These are phyloP conservation scores for Xerocomellus chrysenteron DNA, from an alignment of 768 basidiomycete species.

Conservation along the genomic window DNA sequence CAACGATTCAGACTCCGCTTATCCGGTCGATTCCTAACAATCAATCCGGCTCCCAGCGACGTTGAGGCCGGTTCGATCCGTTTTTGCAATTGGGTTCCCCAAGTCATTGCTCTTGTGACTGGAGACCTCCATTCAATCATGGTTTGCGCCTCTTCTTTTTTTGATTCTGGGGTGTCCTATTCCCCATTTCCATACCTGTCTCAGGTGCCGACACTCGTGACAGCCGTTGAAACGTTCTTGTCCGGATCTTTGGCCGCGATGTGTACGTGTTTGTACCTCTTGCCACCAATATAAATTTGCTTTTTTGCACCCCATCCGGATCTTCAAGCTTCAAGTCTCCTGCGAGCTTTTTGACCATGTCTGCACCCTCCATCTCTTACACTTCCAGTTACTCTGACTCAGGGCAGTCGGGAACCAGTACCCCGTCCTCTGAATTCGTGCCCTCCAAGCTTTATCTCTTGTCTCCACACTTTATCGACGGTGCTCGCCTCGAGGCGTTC, in stretches of 20 bases:
- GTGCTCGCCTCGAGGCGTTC: slow-evolving; percentile 15
- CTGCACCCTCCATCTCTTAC: slow-evolving; percentile 7
- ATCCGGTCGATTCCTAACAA: background rate
- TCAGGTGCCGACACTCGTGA: slow-evolving; percentile 1
- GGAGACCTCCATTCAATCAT: background rate
- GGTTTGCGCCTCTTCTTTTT: background rate
- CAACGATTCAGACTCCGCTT: slow-evolving; percentile 16
- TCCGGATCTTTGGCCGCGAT: background rate
- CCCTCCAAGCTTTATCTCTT: slow-evolving; percentile 25
- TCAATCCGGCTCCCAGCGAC: background rate
- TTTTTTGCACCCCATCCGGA: slow-evolving; percentile 2
- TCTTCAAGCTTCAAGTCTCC: background rate
- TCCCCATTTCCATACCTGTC: background rate
- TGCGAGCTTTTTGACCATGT: slow-evolving; percentile 19
- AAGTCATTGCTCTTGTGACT: background rate
- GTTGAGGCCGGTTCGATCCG: slow-evolving; percentile 5
- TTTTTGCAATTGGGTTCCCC: slow-evolving; percentile 4
- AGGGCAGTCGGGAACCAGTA: slow-evolving; percentile 20
- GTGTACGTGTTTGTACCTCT: slow-evolving; percentile 28
- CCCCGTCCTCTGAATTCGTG: slow-evolving; percentile 25
- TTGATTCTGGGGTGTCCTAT: background rate
- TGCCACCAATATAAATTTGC: slow-evolving; percentile 25
- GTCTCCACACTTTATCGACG: slow-evolving; percentile 14
- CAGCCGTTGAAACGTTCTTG: background rate
- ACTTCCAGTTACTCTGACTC: slow-evolving; percentile 18